phyloP scores from a whole-genome alignment of 331 rosid species.

The Saraca asoca region DNA sequence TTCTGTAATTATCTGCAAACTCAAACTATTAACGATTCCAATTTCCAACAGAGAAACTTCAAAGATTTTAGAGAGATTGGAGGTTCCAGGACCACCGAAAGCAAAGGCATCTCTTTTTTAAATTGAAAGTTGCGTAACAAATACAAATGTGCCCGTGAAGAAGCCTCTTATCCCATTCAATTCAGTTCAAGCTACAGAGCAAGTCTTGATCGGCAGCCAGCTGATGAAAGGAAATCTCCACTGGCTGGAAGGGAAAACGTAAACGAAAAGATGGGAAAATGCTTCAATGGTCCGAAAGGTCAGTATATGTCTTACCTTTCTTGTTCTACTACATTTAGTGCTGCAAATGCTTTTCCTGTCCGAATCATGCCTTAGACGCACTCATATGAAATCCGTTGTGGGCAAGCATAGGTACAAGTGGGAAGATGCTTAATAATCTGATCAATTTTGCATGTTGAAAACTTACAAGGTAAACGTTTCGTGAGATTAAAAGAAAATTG shows the following conservation, averaged over 20 bases:
- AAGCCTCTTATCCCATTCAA: constrained; percentile 51
- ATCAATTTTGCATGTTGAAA: neutral
- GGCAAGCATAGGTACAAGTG: neutral
- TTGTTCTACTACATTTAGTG: neutral
- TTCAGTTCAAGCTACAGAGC: constrained; percentile 41
- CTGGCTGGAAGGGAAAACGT: too few relatives aligned
- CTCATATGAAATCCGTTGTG: constrained; percentile 2
- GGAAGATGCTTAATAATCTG: neutral
- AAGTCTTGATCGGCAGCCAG: constrained; percentile 42
- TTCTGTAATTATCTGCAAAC: too few relatives aligned
- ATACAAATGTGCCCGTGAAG: constrained; percentile 38
- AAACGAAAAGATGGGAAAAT: neutral
- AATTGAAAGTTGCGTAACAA: constrained; percentile 40
- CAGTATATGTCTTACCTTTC: constrained; percentile 18
- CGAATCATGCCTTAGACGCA: constrained; percentile 5
- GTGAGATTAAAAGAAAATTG: too few relatives aligned
- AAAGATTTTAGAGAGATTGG: constrained; percentile 81
- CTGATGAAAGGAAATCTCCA: constrained; percentile 4
- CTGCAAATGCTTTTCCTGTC: constrained; percentile 8
- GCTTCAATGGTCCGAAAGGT: too few relatives aligned
- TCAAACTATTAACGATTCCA: too few relatives aligned
- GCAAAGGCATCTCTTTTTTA: constrained; percentile 43
- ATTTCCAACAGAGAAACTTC: too few relatives aligned
- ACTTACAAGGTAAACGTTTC: neutral
- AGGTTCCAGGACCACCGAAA: constrained; percentile 66